Evolutionary conservation across 257 asterid genomes (phyloP), one percentile per base, ranked within the genome.

Genomic region (Cordia subcordata): DNA sequence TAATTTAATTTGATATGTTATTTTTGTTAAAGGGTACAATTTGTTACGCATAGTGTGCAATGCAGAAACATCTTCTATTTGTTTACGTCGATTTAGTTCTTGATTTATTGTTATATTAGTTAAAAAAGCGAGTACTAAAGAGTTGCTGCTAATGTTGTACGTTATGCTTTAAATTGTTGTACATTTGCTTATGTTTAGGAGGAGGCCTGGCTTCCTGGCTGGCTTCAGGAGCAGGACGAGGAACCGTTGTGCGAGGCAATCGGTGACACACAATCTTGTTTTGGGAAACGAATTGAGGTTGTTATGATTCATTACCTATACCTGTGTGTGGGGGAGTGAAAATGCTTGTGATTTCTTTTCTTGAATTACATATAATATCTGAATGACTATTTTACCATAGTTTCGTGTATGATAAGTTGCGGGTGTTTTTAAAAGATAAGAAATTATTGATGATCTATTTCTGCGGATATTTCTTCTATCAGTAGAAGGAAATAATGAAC

Each of bases 161-260:
- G 17, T 53, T 53, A 53, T 33, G 15, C 57, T 4, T 53, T 38
- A 11, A 49, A 42, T 0, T 53, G 38, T 20, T 53, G 57, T 53
- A 53, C 57, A 20, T 52, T 53, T 27, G 38, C 18, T 42, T 19
- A 38, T 16, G 57, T 54, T n/a, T 68, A 84, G 93, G 90, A 82
- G 39, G 72, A 66, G 38, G 81, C 78, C 50, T 84, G 95, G 95
- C 75, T 82, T 20, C 90, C 93, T 3, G 59, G 68, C 13, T 82
- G 86, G 90, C 94, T 87, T 67, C 90, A 80, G 71, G 80, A 73
- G 32, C 77, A 72, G 35, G 72, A 68, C 55, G 45, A 53, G 19
- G 74, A 62, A 13, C 61, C 54, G 60, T 59, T 68, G 58, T 66
- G 55, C 23, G 77, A 75, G 56, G 57, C 44, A 40, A 50, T 62